phyloP scores from a whole-genome alignment of 2,329 filamentous ascomycete genomes.

The Pseudocercospora musae region DNA sequence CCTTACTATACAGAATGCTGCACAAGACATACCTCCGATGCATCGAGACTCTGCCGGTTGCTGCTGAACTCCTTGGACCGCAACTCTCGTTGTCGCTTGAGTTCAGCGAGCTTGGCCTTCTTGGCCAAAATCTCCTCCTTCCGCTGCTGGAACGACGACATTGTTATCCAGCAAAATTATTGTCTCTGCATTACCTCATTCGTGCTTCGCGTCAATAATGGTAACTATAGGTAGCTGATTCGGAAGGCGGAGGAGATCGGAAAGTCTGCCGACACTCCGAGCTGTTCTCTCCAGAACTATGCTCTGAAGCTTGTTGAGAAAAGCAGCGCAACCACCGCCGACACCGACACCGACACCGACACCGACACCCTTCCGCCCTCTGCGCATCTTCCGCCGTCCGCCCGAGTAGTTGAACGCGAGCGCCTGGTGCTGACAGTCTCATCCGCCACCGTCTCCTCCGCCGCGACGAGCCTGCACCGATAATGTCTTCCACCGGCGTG shows the following conservation, averaged over 20 bases:
- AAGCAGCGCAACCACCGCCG: background rate
- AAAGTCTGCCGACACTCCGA: background rate
- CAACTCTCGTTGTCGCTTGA: slow-evolving; percentile 87
- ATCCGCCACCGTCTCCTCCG: background rate
- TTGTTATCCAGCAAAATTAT: slow-evolving; percentile 1
- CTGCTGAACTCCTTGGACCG: slow-evolving; percentile 72
- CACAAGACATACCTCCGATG: slow-evolving; percentile 60
- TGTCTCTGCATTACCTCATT: background rate
- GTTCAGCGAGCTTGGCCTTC: slow-evolving; percentile 92
- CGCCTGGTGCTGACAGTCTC: background rate
- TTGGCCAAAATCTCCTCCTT: slow-evolving; percentile 96
- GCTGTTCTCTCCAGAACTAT: background rate
- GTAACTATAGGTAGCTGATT: too few relatives aligned
- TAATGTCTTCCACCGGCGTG: slow-evolving; percentile 49
- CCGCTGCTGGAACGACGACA: slow-evolving; percentile 59
- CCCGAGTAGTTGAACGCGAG: background rate
- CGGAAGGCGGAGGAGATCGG: background rate
- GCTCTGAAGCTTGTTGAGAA: background rate
- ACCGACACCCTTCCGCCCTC: background rate
- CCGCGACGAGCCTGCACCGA: background rate
- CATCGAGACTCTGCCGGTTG: slow-evolving; percentile 64
- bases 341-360: too few relatives aligned
- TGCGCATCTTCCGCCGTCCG: slow-evolving; percentile 1
- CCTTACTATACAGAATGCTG: background rate
- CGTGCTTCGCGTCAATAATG: background rate